Evolutionary conservation across 192 early-diverging fungal genomes (phyloP), one percentile per base, ranked within the genome.

Genomic region (Radiomyces spectabilis): DNA sequence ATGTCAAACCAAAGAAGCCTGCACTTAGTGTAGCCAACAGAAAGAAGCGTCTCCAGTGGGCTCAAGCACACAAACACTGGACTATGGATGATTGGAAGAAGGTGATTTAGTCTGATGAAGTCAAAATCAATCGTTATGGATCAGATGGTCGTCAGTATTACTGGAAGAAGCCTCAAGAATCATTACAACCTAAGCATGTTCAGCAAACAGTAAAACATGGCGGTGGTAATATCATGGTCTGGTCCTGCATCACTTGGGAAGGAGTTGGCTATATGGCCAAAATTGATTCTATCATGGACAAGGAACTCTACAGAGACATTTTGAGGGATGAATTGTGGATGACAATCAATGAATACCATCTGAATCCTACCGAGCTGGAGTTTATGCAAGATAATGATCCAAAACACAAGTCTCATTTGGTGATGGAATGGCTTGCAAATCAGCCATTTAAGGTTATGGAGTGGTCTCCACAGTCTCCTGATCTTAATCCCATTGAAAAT

Each of bases 331-430:
- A 55, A 13, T 16, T 55, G 9, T 10, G 12, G 22, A 27, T 27
- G 4, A 26, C 45, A 19, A 8, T 47, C 7, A 24, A 7, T 4
- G 5, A 43, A 43, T 44, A 18, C 12, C 5, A 47, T 26, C 5
- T 47, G 22, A 27, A 47, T 30, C 38, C 10, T 3, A 19, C 2
- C 18, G 13, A 55, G 10, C n/a, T 55, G 7, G 22, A 44, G 16
- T 68, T 73, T 18, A 61, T 68, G 13, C 62, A 73, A 16, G 61
- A 72, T 53, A 67, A 69, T 30, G 61, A 64, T 35, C 68, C 57
- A 3, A 69, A 64, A 53, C 68, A 69, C 38, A 69, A 50, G 8
- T 30, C 53, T 0, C 53, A 59, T 19, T n/a, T 46, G 13, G 52
- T 57, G 3, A 47, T 55, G 35, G 57, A 51, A 2, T 63, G 50